Conservation (phyloP, 108 stramenopile genomes). For the Fragilariopsis cylindrus region DNA sequence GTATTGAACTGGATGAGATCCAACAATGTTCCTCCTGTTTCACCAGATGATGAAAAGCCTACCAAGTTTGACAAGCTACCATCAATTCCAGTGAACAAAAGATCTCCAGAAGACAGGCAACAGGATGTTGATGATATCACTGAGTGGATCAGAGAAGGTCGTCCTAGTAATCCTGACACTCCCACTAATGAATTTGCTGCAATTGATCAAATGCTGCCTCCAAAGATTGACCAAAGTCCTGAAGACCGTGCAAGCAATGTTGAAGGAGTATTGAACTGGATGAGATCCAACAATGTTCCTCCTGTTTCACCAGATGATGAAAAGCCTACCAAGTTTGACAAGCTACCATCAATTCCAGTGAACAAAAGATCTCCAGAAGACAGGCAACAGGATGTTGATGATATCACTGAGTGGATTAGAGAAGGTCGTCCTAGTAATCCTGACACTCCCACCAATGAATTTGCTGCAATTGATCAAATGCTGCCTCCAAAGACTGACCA, state of each 20-base stretch:
- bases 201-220: conserved; percentile 32
- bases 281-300: conserved; percentile 10
- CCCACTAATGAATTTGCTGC: not conserved
- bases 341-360: conserved; percentile 19
- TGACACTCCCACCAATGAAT: not conserved
- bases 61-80: conserved; percentile 5
- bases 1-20: conserved; percentile 19
- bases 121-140: conserved; percentile 34
- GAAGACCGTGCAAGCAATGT: conserved; percentile 39
- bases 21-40: conserved; percentile 15
- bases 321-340: not conserved
- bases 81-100: conserved; percentile 11
- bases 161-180: conserved; percentile 18
- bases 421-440: conserved; percentile 20
- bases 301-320: conserved; percentile 12
- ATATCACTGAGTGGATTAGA: conserved; percentile 19
- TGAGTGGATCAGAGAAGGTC: conserved; percentile 30
- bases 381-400: conserved; percentile 19
- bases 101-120: conserved; percentile 22
- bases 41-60: not conserved
- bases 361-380: conserved; percentile 17
- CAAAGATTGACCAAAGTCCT: conserved; percentile 14
- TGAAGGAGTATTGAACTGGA: conserved; percentile 37
- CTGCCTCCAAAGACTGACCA: conserved; percentile 25
- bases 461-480: conserved; percentile 20